Conservation (phyloP, 2,329 filamentous ascomycete genomes). For the Teratosphaeria pseudoeucalypti region DNA sequence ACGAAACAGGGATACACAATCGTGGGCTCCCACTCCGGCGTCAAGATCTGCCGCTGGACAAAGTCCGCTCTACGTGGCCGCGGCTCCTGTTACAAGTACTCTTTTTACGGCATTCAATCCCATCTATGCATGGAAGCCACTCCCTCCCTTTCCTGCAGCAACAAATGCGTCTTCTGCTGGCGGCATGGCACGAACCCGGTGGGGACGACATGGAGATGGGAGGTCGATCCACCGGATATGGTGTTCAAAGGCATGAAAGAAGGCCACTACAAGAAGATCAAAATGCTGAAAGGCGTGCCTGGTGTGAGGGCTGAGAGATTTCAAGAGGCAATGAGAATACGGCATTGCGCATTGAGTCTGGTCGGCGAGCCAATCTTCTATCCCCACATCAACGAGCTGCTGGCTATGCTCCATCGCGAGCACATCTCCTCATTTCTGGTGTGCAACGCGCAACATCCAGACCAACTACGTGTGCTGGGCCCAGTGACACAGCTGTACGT, state of each 20-base stretch:
- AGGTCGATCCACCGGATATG: constrained; percentile 78
- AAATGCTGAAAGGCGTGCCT: constrained; percentile 88
- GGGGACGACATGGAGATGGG: constrained; percentile 93
- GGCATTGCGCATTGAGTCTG: constrained; percentile 82
- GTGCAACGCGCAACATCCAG: constrained; percentile 93
- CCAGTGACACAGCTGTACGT: constrained; percentile 94
- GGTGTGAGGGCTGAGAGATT: constrained; percentile 88
- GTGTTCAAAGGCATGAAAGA: constrained; percentile 87
- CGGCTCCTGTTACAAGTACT: constrained; percentile 95
- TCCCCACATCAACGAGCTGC: constrained; percentile 89
- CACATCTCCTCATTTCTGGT: constrained; percentile 90
- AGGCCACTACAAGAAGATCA: constrained; percentile 94
- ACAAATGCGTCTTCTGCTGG: constrained; percentile 99
- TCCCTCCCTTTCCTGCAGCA: constrained; percentile 86
- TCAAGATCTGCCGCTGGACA: constrained; percentile 98
- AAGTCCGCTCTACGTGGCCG: constrained; percentile 90
- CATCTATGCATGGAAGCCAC: constrained; percentile 99
- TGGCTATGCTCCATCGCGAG: constrained; percentile 70
- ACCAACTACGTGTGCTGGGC: constrained; percentile 69
- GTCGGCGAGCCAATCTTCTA: constrained; percentile 99
- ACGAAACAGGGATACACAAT: constrained; percentile 97
- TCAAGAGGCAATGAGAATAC: constrained; percentile 81
- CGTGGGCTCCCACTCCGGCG: constrained; percentile 86
- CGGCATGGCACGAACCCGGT: constrained; percentile 95
- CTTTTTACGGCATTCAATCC: constrained; percentile 91